Evolutionary conservation across 2,329 filamentous ascomycete genomes (phyloP).

Genomic region (Aureobasidium mangrovei): DNA sequence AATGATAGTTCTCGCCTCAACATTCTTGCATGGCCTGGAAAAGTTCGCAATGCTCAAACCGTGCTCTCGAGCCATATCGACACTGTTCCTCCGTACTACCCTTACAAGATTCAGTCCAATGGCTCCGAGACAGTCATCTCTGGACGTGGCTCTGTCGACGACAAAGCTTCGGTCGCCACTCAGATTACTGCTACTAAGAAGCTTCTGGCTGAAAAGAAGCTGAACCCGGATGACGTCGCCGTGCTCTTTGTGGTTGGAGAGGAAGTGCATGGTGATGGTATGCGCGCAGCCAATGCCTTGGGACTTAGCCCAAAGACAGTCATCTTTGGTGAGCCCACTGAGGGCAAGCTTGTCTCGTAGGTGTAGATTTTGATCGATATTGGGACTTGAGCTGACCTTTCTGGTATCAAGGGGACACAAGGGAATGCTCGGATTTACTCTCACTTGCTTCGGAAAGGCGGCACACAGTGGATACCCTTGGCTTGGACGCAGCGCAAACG

Average conservation of each 20-base stretch:
- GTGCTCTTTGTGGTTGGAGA: constrained; percentile 69
- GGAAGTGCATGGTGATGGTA: constrained; percentile 72
- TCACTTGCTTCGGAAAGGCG: constrained; percentile 64
- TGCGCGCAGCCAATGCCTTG: constrained; percentile 50
- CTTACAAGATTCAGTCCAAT: constrained; percentile 51
- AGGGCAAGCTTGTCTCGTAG: constrained; percentile 66
- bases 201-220: constrained; percentile 35
- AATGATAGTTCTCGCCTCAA: constrained; percentile 54
- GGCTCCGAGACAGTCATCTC: constrained; percentile 46
- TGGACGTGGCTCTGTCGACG: constrained; percentile 65
- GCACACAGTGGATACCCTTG: constrained; percentile 90
- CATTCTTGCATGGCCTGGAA: constrained; percentile 57
- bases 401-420: constrained; percentile 81
- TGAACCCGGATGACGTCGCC: constrained; percentile 37
- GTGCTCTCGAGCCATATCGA: constrained; percentile 80
- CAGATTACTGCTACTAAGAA: constrained; percentile 60
- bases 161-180: constrained; percentile 53
- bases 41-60: constrained; percentile 46
- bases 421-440: constrained; percentile 60
- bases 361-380: constrained; percentile 61
- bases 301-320: constrained; percentile 50
- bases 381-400: constrained; percentile 55
- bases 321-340: constrained; percentile 90
- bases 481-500: constrained; percentile 78
- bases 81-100: constrained; percentile 62